A percentile compares a stretch with the other conserved stretches of the same genome.
Conservation (phyloP, 768 basidiomycete species). For the Amanita phalloides region DNA sequence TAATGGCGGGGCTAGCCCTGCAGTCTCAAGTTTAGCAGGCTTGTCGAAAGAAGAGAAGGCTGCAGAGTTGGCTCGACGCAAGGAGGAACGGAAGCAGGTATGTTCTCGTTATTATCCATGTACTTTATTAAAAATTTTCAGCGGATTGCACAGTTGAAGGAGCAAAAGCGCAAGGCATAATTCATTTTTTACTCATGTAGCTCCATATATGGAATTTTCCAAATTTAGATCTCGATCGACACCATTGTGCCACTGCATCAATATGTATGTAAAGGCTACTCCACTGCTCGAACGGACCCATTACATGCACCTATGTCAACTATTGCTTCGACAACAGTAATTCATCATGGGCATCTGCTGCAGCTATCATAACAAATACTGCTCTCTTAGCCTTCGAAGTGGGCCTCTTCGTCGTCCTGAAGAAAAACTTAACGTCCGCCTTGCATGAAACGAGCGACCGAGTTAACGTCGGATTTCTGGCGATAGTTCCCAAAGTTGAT, state of each 20-base stretch:
- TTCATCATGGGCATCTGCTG: too few species aligned
- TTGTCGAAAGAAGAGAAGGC: conserved; percentile 90
- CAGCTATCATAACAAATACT: too few species aligned
- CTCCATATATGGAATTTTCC: conserved; percentile 31
- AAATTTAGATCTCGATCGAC: conserved; percentile 24
- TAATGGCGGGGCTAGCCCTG: conserved; percentile 1
- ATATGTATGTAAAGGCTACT: too few species aligned
- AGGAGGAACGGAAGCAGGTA: conserved; percentile 89
- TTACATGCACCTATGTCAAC: too few species aligned
- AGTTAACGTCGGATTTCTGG: too few species aligned
- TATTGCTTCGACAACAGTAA: too few species aligned
- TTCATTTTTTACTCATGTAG: background rate
- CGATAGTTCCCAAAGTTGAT: too few species aligned
- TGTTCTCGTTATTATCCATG: conserved; percentile 11
- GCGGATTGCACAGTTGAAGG: conserved; percentile 75
- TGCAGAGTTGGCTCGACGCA: conserved; percentile 82
- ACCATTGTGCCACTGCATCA: too few species aligned
- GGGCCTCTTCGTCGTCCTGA: too few species aligned
- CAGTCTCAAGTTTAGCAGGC: conserved; percentile 24
- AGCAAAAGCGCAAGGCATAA: conserved; percentile 54
- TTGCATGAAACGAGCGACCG: too few species aligned
- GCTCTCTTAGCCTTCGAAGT: too few species aligned
- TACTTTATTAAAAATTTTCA: conserved; percentile 13
- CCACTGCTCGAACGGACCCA: background rate
- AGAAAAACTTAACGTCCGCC: too few species aligned